phyloP scores from a whole-genome alignment of 495 filamentous ascomycete species.

The Annulohypoxylon stygium region DNA sequence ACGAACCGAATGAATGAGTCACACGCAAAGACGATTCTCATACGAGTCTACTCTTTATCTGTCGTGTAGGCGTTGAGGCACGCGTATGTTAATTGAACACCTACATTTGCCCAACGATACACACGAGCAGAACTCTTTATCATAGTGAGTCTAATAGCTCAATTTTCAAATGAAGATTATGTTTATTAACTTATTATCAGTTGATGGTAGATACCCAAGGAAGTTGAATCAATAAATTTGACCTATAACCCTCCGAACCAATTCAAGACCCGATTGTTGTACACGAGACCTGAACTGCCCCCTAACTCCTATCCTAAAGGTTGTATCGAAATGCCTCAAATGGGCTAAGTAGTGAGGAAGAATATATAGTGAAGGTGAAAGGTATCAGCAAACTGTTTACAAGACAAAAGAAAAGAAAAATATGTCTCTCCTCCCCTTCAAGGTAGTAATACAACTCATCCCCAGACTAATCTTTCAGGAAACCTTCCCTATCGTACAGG shows the following conservation, averaged over 20 bases:
- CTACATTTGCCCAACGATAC: not conserved
- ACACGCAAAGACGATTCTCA: not conserved
- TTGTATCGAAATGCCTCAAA: constrained; percentile 17
- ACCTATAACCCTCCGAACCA: not conserved
- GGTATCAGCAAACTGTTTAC: constrained; percentile 31
- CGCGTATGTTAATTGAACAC: not conserved
- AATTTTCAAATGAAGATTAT: not conserved
- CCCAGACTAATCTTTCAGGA: constrained; percentile 51
- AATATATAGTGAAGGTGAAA: constrained; percentile 21
- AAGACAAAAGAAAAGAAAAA: constrained; percentile 18
- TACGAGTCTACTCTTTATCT: not conserved
- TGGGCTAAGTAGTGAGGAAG: not conserved
- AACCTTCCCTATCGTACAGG: constrained; percentile 61
- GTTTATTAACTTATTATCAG: constrained; percentile 12
- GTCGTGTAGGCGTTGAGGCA: not conserved
- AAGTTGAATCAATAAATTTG: not conserved
- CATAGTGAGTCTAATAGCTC: constrained; percentile 5
- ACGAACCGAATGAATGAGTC: constrained; percentile 52
- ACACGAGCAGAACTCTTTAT: not conserved
- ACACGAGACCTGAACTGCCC: not conserved
- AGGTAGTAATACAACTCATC: not conserved
- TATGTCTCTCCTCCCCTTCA: not conserved
- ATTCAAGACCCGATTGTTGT: not conserved
- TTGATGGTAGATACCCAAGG: constrained; percentile 8
- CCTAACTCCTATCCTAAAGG: not conserved